Evolutionary conservation across 345 rosid species (phyloP), one percentile per base, ranked within the genome.

Genomic region (Melaleuca alternifolia): DNA sequence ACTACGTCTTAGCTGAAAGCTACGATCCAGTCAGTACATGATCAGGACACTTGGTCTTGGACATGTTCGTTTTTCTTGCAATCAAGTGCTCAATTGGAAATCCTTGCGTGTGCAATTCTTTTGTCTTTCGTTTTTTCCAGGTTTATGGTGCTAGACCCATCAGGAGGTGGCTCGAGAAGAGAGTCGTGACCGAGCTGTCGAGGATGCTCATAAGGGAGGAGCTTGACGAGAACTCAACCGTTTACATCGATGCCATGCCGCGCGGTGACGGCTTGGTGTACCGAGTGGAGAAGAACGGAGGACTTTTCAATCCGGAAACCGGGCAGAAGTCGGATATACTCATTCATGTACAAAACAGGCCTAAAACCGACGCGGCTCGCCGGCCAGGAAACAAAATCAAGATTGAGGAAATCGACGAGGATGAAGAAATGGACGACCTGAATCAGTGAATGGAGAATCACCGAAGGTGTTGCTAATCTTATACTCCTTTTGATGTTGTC

Each of bases 161-260:
- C 44, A 89, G 98, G 89, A 95, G 99, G 85, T 97, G 98, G 99
- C 96, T 97, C 6, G 97, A 97, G 92, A 95, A 84, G 91, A 94
- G 87, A 89, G 98, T 97, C 86, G 98, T 97, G 2, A 97, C 99
- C 0, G 95, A 95, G 89, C 88, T 97, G 18, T 97, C 98, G 11
- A 94, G 90, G 89, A 95, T 96, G 99, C 93, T 97, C 4, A 87
- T 97, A 46, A 92, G 93, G 87, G 98, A 93, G 48, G 98, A 94
- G 44, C 95, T 97, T 0, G 96, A 97, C 33, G 98, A 96, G 85
- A 97, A 93, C 92, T 93, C 96, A 0, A 95, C 98, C 0, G 99
- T 93, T 46, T 95, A 92, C 87, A 95, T 97, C 20, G 96, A 96
- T 21, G 95, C 95, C 5, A 92, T 84, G 4, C 26, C 87, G 6